phyloP scores from a whole-genome alignment of 2,329 filamentous ascomycete genomes.

The Westerdykella sp. region DNA sequence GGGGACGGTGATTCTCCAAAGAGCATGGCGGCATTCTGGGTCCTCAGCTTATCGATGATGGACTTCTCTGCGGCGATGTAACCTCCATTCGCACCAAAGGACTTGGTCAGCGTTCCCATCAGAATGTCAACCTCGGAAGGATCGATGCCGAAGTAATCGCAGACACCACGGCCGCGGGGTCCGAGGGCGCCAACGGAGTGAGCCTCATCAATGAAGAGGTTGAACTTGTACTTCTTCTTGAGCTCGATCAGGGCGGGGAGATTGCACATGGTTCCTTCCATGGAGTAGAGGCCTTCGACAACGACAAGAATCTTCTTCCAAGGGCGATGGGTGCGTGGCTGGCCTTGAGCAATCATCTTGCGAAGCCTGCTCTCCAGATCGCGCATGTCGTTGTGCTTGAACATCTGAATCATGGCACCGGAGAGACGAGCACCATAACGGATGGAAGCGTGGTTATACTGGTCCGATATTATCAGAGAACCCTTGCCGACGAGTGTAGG shows the following conservation, averaged over 20 bases:
- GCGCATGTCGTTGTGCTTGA: slow-evolving; percentile 95
- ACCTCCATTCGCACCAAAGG: slow-evolving; percentile 94
- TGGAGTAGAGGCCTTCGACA: slow-evolving; percentile 95
- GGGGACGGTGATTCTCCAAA: slow-evolving; percentile 85
- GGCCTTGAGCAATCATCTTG: slow-evolving; percentile 90
- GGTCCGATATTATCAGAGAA: slow-evolving; percentile 90
- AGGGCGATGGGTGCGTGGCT: slow-evolving; percentile 94
- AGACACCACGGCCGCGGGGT: slow-evolving; percentile 82
- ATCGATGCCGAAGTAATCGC: slow-evolving; percentile 93
- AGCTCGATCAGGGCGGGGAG: slow-evolving; percentile 81
- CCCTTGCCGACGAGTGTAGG: slow-evolving; percentile 88
- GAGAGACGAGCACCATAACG: slow-evolving; percentile 91
- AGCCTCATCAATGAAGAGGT: slow-evolving; percentile 91
- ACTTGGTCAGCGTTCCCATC: slow-evolving; percentile 98
- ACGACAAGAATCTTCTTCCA: slow-evolving; percentile 99
- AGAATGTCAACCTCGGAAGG: slow-evolving; percentile 84
- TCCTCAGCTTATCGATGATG: slow-evolving; percentile 86
- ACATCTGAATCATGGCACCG: slow-evolving; percentile 89
- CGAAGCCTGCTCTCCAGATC: slow-evolving; percentile 81
- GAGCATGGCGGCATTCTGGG: slow-evolving; percentile 77
- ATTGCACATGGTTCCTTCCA: slow-evolving; percentile 99
- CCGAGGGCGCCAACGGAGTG: slow-evolving; percentile 93
- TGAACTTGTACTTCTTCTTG: slow-evolving; percentile 95
- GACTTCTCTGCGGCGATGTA: slow-evolving; percentile 86
- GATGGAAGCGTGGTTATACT: slow-evolving; percentile 96